Base-by-base conservation (phyloP, 2,329 filamentous ascomycete species). In the Neurospora sp. region DNA sequence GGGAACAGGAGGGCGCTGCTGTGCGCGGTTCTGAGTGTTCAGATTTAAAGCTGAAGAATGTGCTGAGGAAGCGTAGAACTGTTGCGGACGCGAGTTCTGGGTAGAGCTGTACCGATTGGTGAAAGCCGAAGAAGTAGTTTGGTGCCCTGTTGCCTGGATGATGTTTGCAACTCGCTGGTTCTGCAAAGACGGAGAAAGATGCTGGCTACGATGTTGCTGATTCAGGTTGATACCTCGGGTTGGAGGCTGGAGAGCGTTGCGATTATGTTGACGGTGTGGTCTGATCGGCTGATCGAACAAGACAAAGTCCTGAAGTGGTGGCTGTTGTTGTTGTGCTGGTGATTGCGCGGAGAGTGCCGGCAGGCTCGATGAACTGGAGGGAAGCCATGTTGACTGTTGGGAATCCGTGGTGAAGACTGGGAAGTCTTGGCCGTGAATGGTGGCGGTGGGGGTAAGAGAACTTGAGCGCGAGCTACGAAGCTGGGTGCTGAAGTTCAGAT, bases 371-470 rank as follows among this genome's bases (percentile, higher is more conserved):
- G 85, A 83, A 84, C 83, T 88, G 84, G 88, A 89, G 86, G 90
- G 87, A 89, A 86, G 90, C 91, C 91, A 94, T 94, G 86, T 77
- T 93, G 88, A 88, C 83, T 85, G 85, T 80, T 82, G 80, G 81
- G 88, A 87, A 92, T 91, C 91, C 91, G 91, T 93, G 86, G 86
- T 93, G 90, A 90, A 90, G 89, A 91, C 89, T 87, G 84, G 78
- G 76, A 86, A 87, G 87, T 90, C 89, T 88, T 84, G 87, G 78
- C 81, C 80, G 83, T 84, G 80, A 86, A 88, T 88, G 83, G 83
- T 88, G 82, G 82, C 82, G 84, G 84, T 85, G 77, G 78, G 80
- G 77, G 79, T 80, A 82, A 81, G 80, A 80, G 83, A 86, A 87
- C 85, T 87, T 75, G 81, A 83, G 87, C 85, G 83, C 82, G 80